Percentiles rank a stretch among this genome's conserved stretches.
Evolutionary conservation across 352 stramenopile species (phyloP).

Genomic region (Globisporangium alternatum): DNA sequence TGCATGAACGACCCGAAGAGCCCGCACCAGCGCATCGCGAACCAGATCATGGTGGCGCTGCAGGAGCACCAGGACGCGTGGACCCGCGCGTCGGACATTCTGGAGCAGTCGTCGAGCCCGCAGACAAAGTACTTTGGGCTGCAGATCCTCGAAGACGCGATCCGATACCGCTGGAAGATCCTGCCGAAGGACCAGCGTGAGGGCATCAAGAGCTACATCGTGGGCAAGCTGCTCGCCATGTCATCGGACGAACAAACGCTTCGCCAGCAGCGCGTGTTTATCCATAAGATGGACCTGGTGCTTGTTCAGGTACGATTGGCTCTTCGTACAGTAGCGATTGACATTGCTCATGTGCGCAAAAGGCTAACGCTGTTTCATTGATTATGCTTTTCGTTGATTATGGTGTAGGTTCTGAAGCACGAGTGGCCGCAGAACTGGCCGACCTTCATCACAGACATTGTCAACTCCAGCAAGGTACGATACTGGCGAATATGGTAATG

Average conservation of each 20-base stretch:
- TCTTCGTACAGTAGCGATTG: not conserved
- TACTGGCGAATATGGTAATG: not conserved
- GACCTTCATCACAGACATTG: conserved; percentile 97
- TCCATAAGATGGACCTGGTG: conserved; percentile 96
- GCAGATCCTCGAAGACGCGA: conserved; percentile 96
- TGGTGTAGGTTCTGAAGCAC: conserved; percentile 99
- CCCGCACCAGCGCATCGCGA: conserved; percentile 89
- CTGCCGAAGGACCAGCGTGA: conserved; percentile 95
- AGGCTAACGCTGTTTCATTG: not conserved
- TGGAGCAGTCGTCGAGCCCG: conserved; percentile 90
- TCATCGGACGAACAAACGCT: conserved; percentile 89
- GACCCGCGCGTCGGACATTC: conserved; percentile 94
- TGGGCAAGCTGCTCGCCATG: conserved; percentile 94
- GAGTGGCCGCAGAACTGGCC: conserved; percentile 99
- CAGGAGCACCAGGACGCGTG: conserved; percentile 93
- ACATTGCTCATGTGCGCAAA: not conserved
- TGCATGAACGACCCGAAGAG: conserved; percentile 95
- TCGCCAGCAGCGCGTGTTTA: conserved; percentile 91
- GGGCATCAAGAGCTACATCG: conserved; percentile 98
- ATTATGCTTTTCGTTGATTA: too few relatives aligned
- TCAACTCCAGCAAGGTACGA: conserved; percentile 88
- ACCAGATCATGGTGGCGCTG: conserved; percentile 93
- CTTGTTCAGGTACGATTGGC: conserved; percentile 66
- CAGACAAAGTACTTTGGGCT: conserved; percentile 93
- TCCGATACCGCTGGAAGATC: conserved; percentile 97